Evolutionary conservation across 1,284 basidiomycete genomes (phyloP).

Genomic region (Apiotrichum gamsii): DNA sequence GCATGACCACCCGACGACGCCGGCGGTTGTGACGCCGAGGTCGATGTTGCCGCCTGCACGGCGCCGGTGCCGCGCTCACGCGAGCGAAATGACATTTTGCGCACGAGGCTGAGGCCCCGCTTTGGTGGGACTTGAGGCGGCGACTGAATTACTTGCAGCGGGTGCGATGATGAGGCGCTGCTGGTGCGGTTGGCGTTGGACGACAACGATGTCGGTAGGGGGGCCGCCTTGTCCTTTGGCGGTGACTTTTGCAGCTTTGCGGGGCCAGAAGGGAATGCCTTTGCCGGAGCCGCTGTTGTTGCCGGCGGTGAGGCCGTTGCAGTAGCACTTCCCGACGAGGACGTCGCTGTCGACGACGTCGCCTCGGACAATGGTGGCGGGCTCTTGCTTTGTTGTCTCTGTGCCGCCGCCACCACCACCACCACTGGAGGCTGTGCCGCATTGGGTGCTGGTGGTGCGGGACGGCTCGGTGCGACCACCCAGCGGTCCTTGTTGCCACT

Average conservation of each 20-base stretch:
- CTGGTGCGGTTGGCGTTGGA: too few species aligned
- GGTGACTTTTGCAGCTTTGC: background rate
- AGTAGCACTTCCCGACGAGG: too few species aligned
- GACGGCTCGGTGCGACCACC: background rate
- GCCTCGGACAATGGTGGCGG: too few species aligned
- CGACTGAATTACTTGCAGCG: background rate
- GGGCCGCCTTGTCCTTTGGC: too few species aligned
- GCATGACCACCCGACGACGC: too few species aligned
- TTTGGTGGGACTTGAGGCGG: background rate
- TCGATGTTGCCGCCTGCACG: too few species aligned
- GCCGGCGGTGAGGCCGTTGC: too few species aligned
- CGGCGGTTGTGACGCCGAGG: background rate
- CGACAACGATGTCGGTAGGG: background rate
- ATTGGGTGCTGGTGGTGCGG: background rate
- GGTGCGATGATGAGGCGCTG: background rate
- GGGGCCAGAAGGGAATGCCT: background rate
- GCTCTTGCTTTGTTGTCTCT: too few species aligned
- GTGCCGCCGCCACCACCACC: background rate
- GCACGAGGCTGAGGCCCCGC: slow-evolving; percentile 8
- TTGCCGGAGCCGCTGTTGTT: background rate
- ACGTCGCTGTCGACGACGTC: background rate
- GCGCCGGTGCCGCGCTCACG: background rate
- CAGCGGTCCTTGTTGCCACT: background rate
- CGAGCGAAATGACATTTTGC: slow-evolving; percentile 10
- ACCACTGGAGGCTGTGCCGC: too few species aligned